Base-by-base conservation (phyloP, 2,329 filamentous ascomycete species). In the Penicillium thymicola region DNA sequence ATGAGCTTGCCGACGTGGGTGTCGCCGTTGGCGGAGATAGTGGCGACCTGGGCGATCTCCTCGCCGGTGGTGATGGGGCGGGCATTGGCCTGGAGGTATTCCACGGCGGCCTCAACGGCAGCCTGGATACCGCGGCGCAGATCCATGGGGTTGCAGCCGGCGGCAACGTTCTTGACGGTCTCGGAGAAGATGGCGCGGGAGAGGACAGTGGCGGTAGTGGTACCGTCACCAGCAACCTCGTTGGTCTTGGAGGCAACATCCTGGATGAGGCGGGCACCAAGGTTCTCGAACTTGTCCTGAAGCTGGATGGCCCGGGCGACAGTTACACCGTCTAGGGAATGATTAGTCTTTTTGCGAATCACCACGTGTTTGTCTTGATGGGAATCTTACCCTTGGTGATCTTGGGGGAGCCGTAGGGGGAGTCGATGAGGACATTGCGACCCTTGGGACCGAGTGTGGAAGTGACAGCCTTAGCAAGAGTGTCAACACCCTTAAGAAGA, bases 211-310 rank as follows among this genome's bases (percentile, higher is more conserved):
- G 94, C 94, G 65, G 92, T 96, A 65, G 94, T 99, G 70, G 94
- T 99, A 79, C 94, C 94, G 77, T 99, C 94, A 88, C 94, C 94
- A 67, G 94, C 94, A 68, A 92, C 88, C 82, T 99, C 94, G 83
- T 99, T 99, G 75, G 94, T 99, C 88, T 99, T 99, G 74, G 90
- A 94, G 71, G 94, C 94, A 67, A 99, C 94, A 78, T 99, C 94
- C 81, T 97, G 92, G 68, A 99, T 86, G 66, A 99, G 87, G 74
- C 90, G 89, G 71, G 94, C 94, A 76, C 94, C 94, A 69, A 99
- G 90, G 84, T 99, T 99, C 82, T 99, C 94, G 79, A 97, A 99
- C 82, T 97, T 97, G 85, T 99, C 94, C 84, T 99, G 87, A 65
- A 99, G 86, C 63, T 85, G 86, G 72, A 99, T 89, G 63, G 93